Evolutionary conservation across 768 basidiomycete genomes (phyloP).

Genomic region (Coprinopsis marcescibilis): DNA sequence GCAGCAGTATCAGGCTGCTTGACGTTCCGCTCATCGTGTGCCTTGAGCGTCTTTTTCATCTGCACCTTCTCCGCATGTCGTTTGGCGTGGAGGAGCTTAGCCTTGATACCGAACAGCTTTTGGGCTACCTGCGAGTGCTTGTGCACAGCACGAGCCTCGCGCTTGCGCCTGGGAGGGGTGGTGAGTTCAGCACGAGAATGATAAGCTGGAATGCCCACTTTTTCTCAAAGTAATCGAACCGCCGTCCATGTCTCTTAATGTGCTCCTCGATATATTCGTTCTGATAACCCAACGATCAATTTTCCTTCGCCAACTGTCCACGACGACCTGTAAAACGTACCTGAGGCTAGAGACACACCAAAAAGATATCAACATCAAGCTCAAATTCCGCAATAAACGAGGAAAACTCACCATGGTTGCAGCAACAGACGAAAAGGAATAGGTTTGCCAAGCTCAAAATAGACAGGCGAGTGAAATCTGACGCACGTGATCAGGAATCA

Average conservation of each 20-base stretch:
- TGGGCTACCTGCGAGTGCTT: slow-evolving; percentile 79
- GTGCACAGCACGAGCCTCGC: slow-evolving; percentile 73
- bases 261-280: slow-evolving; percentile 99
- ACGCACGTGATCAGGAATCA: slow-evolving; percentile 26
- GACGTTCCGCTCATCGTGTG: slow-evolving; percentile 97
- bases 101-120: slow-evolving; percentile 93
- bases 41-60: slow-evolving; percentile 99
- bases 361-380: slow-evolving; percentile 13
- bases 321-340: slow-evolving; percentile 26
- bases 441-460: slow-evolving; percentile 27
- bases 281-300: slow-evolving; percentile 31
- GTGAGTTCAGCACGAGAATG: not conserved
- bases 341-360: slow-evolving; percentile 50
- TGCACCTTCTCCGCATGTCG: slow-evolving; percentile 97
- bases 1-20: slow-evolving; percentile 85
- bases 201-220: slow-evolving; percentile 51
- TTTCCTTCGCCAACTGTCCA: not conserved
- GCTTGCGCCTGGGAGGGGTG: slow-evolving; percentile 58
- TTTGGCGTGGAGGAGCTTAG: slow-evolving; percentile 95
- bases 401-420: slow-evolving; percentile 35
- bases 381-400: not conserved
- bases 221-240: slow-evolving; percentile 93
- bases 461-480: slow-evolving; percentile 8
- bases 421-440: slow-evolving; percentile 21
- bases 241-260: slow-evolving; percentile 93